A percentile compares a stretch with the other conserved stretches of the same genome.
Conservation (phyloP, 2,329 filamentous ascomycete genomes). For the Pseudogymnoascus sp. region DNA sequence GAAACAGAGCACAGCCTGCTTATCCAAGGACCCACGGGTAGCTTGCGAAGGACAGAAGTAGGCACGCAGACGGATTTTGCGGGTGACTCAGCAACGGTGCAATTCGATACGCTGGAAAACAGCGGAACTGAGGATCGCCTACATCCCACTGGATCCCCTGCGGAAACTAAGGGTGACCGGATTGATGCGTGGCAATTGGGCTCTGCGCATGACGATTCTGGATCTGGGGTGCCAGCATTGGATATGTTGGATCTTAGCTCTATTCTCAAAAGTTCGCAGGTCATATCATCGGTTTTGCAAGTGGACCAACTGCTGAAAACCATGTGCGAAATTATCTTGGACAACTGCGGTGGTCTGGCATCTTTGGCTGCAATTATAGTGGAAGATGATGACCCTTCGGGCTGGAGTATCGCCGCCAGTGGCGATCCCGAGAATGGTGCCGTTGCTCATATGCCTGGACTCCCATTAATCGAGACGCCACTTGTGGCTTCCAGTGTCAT, state of each 20-base stretch:
- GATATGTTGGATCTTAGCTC: conserved; percentile 79
- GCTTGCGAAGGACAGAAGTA: conserved; percentile 53
- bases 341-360: conserved; percentile 66
- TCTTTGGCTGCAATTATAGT: conserved; percentile 69
- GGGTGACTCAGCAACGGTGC: conserved; percentile 46
- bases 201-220: conserved; percentile 51
- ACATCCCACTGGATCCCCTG: conserved; percentile 30
- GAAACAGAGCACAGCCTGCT: conserved; percentile 62
- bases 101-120: conserved; percentile 44
- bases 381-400: conserved; percentile 51
- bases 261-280: conserved; percentile 71
- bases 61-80: conserved; percentile 67
- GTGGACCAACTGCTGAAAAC: conserved; percentile 71
- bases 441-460: conserved; percentile 57
- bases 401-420: conserved; percentile 68
- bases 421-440: conserved; percentile 65
- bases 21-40: conserved; percentile 54
- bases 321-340: conserved; percentile 74
- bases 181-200: conserved; percentile 56
- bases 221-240: conserved; percentile 61
- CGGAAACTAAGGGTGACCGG: conserved; percentile 49
- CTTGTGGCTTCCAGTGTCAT: conserved; percentile 71
- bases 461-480: conserved; percentile 58
- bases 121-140: conserved; percentile 32
- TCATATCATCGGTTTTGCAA: conserved; percentile 71